phyloP scores from a whole-genome alignment of 345 rosid species.

The Lenwebbia sp. region DNA sequence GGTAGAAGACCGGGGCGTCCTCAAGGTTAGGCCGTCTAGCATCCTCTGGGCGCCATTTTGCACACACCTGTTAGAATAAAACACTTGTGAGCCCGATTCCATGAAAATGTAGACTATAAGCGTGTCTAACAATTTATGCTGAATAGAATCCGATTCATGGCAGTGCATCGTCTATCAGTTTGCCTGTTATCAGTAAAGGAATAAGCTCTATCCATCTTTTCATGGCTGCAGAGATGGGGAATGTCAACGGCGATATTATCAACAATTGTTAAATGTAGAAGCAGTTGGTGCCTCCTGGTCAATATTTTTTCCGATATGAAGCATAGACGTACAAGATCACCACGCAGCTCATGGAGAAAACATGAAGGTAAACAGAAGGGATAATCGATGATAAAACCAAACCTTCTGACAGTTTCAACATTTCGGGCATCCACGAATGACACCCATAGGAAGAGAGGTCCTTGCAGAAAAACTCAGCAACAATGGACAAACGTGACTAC shows the following conservation, averaged over 20 bases:
- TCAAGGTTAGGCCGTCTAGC: constrained; percentile 63
- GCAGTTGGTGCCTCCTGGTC: not conserved
- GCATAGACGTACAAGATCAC: not conserved
- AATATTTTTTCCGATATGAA: not conserved
- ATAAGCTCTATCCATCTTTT: not conserved
- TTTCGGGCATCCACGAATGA: constrained; percentile 61
- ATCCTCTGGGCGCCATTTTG: constrained; percentile 79
- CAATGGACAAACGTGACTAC: not conserved
- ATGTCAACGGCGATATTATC: not conserved
- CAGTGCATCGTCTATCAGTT: not conserved
- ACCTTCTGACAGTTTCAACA: constrained; percentile 94
- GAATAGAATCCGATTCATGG: not conserved
- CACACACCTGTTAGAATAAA: constrained; percentile 41
- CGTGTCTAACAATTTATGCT: not conserved
- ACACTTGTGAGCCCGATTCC: not conserved
- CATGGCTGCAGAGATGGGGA: not conserved
- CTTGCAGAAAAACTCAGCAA: constrained; percentile 38
- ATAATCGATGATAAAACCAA: constrained; percentile 1
- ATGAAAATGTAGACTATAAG: not conserved
- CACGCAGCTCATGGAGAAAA: not conserved
- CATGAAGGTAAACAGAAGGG: not conserved
- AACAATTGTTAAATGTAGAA: not conserved
- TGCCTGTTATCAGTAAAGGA: not conserved
- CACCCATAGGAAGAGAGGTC: constrained; percentile 69
- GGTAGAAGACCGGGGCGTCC: constrained; percentile 89